Percentiles rank a stretch among this genome's conserved stretches.
phyloP scores from a whole-genome alignment of 2,329 filamentous ascomycete genomes.

The Aureobasidium sp. region DNA sequence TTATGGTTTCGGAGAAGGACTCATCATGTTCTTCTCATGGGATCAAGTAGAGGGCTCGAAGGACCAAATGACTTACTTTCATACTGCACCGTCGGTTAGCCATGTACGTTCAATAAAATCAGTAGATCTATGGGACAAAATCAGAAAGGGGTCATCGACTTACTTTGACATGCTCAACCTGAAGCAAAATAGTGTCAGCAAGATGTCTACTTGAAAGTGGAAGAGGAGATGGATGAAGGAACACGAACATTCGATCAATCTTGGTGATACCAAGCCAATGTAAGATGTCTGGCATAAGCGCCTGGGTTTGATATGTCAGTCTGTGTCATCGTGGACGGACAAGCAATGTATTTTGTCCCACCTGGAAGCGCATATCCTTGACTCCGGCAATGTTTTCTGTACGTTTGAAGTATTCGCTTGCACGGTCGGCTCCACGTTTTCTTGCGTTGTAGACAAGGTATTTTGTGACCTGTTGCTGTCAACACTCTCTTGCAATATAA shows the following conservation, averaged over 20 bases:
- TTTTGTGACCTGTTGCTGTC: conserved; percentile 62
- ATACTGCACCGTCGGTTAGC: conserved; percentile 6
- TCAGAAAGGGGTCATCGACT: conserved; percentile 27
- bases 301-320: conserved; percentile 31
- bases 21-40: not conserved
- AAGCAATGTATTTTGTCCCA: too few species aligned
- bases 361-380: conserved; percentile 91
- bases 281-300: conserved; percentile 84
- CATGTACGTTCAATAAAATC: not conserved
- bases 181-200: not conserved
- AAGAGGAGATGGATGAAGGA: not conserved
- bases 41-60: not conserved
- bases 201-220: not conserved
- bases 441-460: conserved; percentile 75
- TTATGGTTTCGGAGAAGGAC: not conserved
- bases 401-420: conserved; percentile 89
- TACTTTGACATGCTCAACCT: conserved; percentile 88
- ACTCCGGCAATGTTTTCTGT: conserved; percentile 99
- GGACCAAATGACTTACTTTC: not conserved
- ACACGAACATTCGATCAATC: conserved; percentile 75
- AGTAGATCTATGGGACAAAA: not conserved
- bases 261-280: conserved; percentile 98
- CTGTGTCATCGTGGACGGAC: too few species aligned
- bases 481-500: not conserved
- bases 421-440: conserved; percentile 69